Base-by-base conservation (phyloP, 1,139 yeast species). In the Hansenula lynferdii region DNA sequence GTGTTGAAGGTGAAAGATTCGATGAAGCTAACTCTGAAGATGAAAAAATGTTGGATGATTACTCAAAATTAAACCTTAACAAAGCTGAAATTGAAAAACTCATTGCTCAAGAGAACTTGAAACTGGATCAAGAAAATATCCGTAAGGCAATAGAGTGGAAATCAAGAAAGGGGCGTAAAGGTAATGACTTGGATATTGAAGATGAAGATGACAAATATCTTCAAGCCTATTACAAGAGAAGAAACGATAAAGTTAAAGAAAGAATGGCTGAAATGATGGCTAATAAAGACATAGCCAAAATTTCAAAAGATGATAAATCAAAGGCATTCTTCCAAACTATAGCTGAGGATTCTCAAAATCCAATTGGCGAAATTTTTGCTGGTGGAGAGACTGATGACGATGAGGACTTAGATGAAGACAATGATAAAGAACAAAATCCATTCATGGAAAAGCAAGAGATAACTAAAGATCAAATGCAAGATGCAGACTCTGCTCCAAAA, bases 31-130 rank as follows among this genome's bases (percentile, higher is more conserved):
- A 83, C 52, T 79, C 89, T 23, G 95, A 85, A 47, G 83, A 87
- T 56, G 95, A 84, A 57, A 74, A 67, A 43, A 80, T 87, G 80
- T 80, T 89, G 41, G 96, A 89, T 59, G 90, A 86, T 63, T 67
- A 72, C 35, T 69, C 80, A 34, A 74, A 74, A 38, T 65, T 80
- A 31, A 76, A 77, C 37, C 67, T 80, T 38, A 75, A 81, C 48
- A 75, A 78, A 43, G 77, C 70, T 31, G 83, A 77, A 40, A 65
- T 86, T 34, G 73, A 83, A 42, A 67, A 72, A 42, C 71, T 76
- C 50, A 72, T 80, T 42, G 77, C 81, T 53, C n/a, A n/a, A n/a
- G n/a, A n/a, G n/a, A n/a, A n/a, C n/a, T n/a, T n/a, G n/a, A n/a
- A n/a, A n/a, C n/a, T n/a, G n/a, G 26, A 24, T 6, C 15, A 24